These are phyloP conservation scores for Fusarium redolens DNA, from an alignment of 2,329 filamentous ascomycete genomes.

Conservation along the genomic window DNA sequence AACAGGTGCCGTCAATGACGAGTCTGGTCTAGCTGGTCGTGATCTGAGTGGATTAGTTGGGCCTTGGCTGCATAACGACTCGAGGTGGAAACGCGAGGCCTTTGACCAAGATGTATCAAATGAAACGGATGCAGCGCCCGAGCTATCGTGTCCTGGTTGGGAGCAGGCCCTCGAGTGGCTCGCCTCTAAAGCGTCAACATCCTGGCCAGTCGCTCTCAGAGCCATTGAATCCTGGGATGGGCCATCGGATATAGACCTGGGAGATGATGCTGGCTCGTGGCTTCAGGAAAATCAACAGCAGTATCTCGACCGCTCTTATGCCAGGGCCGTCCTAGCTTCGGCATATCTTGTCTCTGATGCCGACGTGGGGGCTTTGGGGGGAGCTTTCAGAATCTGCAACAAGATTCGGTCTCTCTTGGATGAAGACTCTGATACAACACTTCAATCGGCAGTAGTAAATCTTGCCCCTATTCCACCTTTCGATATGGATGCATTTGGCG, in stretches of 20 bases:
- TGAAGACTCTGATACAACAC: slow-evolving; percentile 65
- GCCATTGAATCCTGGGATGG: slow-evolving; percentile 80
- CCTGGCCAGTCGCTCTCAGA: slow-evolving; percentile 71
- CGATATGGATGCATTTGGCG: slow-evolving; percentile 36
- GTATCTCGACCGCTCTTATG: slow-evolving; percentile 72
- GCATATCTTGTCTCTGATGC: slow-evolving; percentile 74
- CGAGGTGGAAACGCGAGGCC: slow-evolving; percentile 60
- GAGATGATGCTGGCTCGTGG: slow-evolving; percentile 66
- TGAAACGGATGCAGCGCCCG: slow-evolving; percentile 46
- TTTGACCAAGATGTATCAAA: slow-evolving; percentile 2
- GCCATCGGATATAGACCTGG: slow-evolving; percentile 75
- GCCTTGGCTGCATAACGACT: slow-evolving; percentile 78
- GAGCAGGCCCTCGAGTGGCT: slow-evolving; percentile 77
- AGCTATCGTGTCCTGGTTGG: slow-evolving; percentile 69
- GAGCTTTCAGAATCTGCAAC: slow-evolving; percentile 69
- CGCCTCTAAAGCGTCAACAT: slow-evolving; percentile 65
- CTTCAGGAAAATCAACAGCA: slow-evolving; percentile 70
- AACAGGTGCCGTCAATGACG: slow-evolving; percentile 58
- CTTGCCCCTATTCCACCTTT: slow-evolving; percentile 54
- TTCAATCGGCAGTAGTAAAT: slow-evolving; percentile 60
- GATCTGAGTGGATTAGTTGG: slow-evolving; percentile 76
- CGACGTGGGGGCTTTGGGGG: slow-evolving; percentile 67
- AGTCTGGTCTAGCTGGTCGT: slow-evolving; percentile 62
- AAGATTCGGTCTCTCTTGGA: slow-evolving; percentile 68
- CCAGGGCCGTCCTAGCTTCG: slow-evolving; percentile 73